A percentile compares a stretch with the other conserved stretches of the same genome.
Conservation (phyloP, 2,329 filamentous ascomycete species). For the Neoarthrinium moseri region DNA sequence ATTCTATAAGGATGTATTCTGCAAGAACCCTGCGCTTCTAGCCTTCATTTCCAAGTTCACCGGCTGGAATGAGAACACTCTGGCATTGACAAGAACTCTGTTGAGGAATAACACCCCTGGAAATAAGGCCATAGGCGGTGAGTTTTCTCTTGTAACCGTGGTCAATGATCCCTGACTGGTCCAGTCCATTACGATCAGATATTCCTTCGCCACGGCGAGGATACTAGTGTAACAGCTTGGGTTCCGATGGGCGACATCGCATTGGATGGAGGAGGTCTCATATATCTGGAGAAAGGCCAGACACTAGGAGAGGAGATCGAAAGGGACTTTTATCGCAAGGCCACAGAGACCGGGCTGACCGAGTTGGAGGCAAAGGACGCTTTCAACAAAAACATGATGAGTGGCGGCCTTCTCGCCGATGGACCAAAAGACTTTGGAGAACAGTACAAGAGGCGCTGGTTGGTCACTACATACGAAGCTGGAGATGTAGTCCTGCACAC, state of each 20-base stretch:
- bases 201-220: slow-evolving; percentile 53
- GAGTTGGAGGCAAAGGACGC: slow-evolving; percentile 50
- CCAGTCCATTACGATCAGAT: slow-evolving; percentile 63
- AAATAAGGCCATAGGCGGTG: slow-evolving; percentile 55
- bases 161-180: too few relatives aligned
- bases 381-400: slow-evolving; percentile 61
- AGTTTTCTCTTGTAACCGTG: too few relatives aligned
- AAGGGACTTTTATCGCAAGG: slow-evolving; percentile 44
- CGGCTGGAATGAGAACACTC: slow-evolving; percentile 50
- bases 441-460: slow-evolving; percentile 28
- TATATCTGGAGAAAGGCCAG: slow-evolving; percentile 53
- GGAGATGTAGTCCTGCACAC: slow-evolving; percentile 39
- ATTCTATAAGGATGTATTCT: slow-evolving; percentile 54
- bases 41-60: slow-evolving; percentile 50
- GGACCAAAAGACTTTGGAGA: slow-evolving; percentile 37
- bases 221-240: slow-evolving; percentile 56
- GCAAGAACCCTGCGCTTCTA: slow-evolving; percentile 47
- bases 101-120: slow-evolving; percentile 56
- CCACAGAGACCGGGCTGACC: slow-evolving; percentile 44
- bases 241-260: slow-evolving; percentile 54
- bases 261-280: slow-evolving; percentile 55
- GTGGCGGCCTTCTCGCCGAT: slow-evolving; percentile 50
- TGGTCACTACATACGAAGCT: slow-evolving; percentile 35
- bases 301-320: slow-evolving; percentile 49
- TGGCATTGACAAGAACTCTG: slow-evolving; percentile 46